phyloP scores from a whole-genome alignment of 257 asterid species.

The Rauvolfia tetraphylla region DNA sequence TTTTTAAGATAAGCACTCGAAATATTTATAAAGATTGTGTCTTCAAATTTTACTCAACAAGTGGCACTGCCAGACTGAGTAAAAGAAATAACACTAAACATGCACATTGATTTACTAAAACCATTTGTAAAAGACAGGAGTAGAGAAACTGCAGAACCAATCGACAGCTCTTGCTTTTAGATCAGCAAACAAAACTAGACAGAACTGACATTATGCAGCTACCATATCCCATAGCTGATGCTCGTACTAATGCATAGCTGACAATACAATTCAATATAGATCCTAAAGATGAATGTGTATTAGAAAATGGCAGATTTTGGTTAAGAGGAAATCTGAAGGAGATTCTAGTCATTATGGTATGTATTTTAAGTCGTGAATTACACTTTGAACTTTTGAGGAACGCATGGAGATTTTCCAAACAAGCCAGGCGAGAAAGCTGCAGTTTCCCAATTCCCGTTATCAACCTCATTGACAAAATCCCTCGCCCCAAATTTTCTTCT shows the following conservation, averaged over 20 bases:
- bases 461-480: background rate
- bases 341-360: background rate
- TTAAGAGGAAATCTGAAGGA: background rate
- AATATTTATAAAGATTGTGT: constrained; percentile 8
- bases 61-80: background rate
- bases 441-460: background rate
- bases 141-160: background rate
- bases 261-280: background rate
- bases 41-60: background rate
- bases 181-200: background rate
- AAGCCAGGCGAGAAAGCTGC: background rate
- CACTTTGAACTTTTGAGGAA: background rate
- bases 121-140: background rate
- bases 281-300: background rate
- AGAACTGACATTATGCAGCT: constrained; percentile 1
- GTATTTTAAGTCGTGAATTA: background rate
- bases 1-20: background rate
- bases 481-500: background rate
- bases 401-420: background rate
- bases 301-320: background rate
- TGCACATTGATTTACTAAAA: constrained; percentile 1
- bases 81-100: background rate
- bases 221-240: background rate
- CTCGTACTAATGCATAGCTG: background rate
- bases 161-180: background rate